Evolutionary conservation across 1,139 yeast genomes (phyloP).

Genomic region (Kluyveromyces sp.): DNA sequence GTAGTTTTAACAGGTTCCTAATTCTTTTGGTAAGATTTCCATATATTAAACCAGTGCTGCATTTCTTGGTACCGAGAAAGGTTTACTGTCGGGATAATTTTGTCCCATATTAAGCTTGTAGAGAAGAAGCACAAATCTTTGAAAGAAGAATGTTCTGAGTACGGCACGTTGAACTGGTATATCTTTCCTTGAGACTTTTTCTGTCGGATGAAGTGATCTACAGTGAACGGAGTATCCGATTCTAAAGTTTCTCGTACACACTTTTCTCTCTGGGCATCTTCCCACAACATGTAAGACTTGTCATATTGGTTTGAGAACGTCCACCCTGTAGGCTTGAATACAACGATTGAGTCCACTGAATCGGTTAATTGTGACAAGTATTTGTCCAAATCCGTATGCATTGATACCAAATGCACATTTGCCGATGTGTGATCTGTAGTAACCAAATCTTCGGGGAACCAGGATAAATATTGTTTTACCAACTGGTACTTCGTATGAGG

Average conservation of each 20-base stretch:
- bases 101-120: slow-evolving; percentile 39
- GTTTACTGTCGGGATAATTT: slow-evolving; percentile 78
- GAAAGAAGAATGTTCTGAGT: slow-evolving; percentile 90
- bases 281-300: slow-evolving; percentile 1
- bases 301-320: slow-evolving; percentile 34
- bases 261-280: background rate
- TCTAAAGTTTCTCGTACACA: slow-evolving; percentile 1
- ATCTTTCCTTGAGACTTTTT: background rate
- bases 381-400: slow-evolving; percentile 33
- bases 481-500: slow-evolving; percentile 14
- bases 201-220: slow-evolving; percentile 2
- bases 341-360: slow-evolving; percentile 49
- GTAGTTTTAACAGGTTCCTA: background rate
- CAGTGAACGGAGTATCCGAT: slow-evolving; percentile 1
- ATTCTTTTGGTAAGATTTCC: slow-evolving; percentile 31
- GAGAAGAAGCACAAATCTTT: slow-evolving; percentile 67
- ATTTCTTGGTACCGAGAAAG: slow-evolving; percentile 37
- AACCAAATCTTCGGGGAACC: slow-evolving; percentile 25
- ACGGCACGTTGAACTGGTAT: slow-evolving; percentile 54
- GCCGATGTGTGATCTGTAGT: slow-evolving; percentile 41
- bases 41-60: slow-evolving; percentile 40
- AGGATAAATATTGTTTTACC: slow-evolving; percentile 12
- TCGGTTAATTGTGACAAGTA: slow-evolving; percentile 46
- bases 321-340: slow-evolving; percentile 86
- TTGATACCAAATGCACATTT: slow-evolving; percentile 64